These are phyloP conservation scores for Plantago ovata DNA, from an alignment of 257 asterid genomes.

Conservation along the genomic window DNA sequence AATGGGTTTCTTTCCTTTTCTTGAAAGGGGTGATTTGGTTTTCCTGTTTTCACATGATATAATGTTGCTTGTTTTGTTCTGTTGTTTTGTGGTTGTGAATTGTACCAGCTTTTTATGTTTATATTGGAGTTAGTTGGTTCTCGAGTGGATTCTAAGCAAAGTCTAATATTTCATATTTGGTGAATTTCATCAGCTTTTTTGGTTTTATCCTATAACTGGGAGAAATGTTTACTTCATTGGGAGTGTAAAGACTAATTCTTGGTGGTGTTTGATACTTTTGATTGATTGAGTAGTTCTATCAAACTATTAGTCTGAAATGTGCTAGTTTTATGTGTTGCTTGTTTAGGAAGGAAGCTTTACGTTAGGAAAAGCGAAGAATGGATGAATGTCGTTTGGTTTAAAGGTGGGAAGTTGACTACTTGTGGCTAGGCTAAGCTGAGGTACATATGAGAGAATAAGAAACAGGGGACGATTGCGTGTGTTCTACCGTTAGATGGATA, in stretches of 20 bases:
- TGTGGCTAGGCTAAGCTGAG: slow-evolving; percentile 23
- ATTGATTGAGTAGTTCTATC: neutral
- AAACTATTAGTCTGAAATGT: slow-evolving; percentile 16
- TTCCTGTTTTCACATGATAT: neutral
- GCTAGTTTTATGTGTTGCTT: slow-evolving; percentile 13
- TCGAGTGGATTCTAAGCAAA: slow-evolving; percentile 43
- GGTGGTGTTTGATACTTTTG: neutral
- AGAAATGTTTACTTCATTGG: slow-evolving; percentile 7
- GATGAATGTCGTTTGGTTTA: slow-evolving; percentile 13
- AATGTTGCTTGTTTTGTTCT: neutral
- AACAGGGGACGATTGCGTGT: slow-evolving; percentile 11
- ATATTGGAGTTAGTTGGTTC: slow-evolving; percentile 31
- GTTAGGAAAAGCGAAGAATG: slow-evolving; percentile 6
- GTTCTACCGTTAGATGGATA: slow-evolving; percentile 50
- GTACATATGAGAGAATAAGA: slow-evolving; percentile 7
- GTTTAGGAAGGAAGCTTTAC: slow-evolving; percentile 4
- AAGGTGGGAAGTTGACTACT: slow-evolving; percentile 14
- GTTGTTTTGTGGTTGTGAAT: slow-evolving; percentile 12
- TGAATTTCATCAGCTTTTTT: neutral
- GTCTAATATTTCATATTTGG: slow-evolving; percentile 26
- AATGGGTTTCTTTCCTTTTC: slow-evolving; percentile 1
- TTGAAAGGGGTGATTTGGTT: neutral
- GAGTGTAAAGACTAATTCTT: neutral
- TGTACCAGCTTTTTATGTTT: slow-evolving; percentile 17
- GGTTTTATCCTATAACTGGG: slow-evolving; percentile 12